phyloP scores from a whole-genome alignment of 2,329 filamentous ascomycete genomes.

The Ophiostoma sp. region DNA sequence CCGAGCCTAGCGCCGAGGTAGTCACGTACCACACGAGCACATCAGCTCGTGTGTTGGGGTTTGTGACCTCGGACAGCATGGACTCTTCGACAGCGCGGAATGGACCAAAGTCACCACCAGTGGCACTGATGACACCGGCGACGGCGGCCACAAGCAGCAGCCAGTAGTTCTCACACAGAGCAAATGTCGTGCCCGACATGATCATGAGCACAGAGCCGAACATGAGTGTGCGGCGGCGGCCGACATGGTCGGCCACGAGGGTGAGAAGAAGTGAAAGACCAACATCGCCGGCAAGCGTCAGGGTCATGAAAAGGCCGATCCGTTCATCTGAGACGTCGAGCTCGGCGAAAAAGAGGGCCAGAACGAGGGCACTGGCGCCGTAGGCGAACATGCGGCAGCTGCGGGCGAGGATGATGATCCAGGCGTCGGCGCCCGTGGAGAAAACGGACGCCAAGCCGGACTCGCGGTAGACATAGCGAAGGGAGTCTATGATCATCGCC shows the following conservation, averaged over 20 bases:
- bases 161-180: conserved; percentile 58
- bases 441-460: conserved; percentile 52
- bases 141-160: conserved; percentile 58
- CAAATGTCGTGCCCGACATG: conserved; percentile 56
- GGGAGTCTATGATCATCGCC: conserved; percentile 24
- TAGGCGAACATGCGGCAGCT: conserved; percentile 63
- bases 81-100: conserved; percentile 68
- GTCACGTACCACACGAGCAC: conserved; percentile 69
- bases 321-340: conserved; percentile 56
- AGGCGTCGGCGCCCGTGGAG: conserved; percentile 50
- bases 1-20: conserved; percentile 55
- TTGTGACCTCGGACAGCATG: conserved; percentile 61
- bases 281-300: conserved; percentile 63
- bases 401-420: conserved; percentile 54
- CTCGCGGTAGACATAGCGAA: conserved; percentile 37
- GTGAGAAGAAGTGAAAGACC: conserved; percentile 58
- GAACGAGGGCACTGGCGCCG: conserved; percentile 59
- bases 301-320: conserved; percentile 67
- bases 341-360: conserved; percentile 61
- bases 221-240: conserved; percentile 55
- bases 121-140: conserved; percentile 62
- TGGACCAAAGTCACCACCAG: conserved; percentile 65
- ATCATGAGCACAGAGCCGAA: conserved; percentile 58
- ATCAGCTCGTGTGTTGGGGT: conserved; percentile 55
- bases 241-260: conserved; percentile 59